These are phyloP conservation scores for Jacaranda mimosifolia DNA, from an alignment of 257 asterid species.

Conservation along the genomic window DNA sequence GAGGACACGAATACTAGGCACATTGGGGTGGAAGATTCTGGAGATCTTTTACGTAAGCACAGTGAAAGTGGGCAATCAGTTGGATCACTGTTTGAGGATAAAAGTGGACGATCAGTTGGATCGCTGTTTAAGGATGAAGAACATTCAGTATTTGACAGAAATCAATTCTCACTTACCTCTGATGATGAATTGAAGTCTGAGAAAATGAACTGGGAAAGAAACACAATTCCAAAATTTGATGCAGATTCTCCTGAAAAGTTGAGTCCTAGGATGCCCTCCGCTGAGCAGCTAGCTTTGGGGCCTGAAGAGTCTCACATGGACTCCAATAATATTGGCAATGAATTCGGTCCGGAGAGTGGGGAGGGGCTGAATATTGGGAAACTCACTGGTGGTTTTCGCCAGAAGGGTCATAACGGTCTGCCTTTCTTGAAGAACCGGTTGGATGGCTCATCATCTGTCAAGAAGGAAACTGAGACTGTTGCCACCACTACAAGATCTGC, in stretches of 20 bases:
- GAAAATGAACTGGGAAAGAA: slow-evolving; percentile 33
- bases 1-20: slow-evolving; percentile 43
- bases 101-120: slow-evolving; percentile 26
- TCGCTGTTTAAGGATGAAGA: slow-evolving; percentile 30
- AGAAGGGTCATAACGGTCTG: slow-evolving; percentile 65
- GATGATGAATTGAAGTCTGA: slow-evolving; percentile 44
- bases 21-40: slow-evolving; percentile 36
- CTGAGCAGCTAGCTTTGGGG: slow-evolving; percentile 41
- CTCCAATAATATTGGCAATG: slow-evolving; percentile 31
- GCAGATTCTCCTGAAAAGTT: slow-evolving; percentile 36
- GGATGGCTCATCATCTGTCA: slow-evolving; percentile 48
- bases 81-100: slow-evolving; percentile 39
- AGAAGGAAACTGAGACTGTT: slow-evolving; percentile 43
- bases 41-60: slow-evolving; percentile 28
- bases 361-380: slow-evolving; percentile 66
- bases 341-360: slow-evolving; percentile 46
- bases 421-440: slow-evolving; percentile 55
- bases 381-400: slow-evolving; percentile 90
- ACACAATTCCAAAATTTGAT: slow-evolving; percentile 29
- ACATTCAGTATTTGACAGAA: slow-evolving; percentile 39
- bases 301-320: slow-evolving; percentile 37
- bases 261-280: slow-evolving; percentile 31
- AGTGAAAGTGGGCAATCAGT: slow-evolving; percentile 33
- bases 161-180: slow-evolving; percentile 40
- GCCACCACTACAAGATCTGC: slow-evolving; percentile 35